Percentiles rank a stretch among this genome's conserved stretches.
These are phyloP conservation scores for Cokeromyces recurvatus DNA, from an alignment of 371 early-diverging fungal species.

Conservation along the genomic window DNA sequence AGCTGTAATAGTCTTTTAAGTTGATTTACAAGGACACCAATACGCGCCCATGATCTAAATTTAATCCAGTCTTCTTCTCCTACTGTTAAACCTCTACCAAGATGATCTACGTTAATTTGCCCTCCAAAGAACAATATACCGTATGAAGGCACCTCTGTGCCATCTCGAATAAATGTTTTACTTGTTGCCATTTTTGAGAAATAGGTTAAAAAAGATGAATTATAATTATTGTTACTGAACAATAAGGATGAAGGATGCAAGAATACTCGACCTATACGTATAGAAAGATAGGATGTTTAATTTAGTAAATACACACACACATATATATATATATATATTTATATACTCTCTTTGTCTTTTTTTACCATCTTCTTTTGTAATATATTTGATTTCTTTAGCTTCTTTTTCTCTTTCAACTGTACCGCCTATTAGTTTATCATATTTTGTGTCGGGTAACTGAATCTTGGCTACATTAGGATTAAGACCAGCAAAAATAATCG, in stretches of 20 bases:
- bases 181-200: conserved; percentile 63
- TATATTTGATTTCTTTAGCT: conserved; percentile 69
- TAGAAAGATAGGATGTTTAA: too few species aligned
- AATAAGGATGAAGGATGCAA: conserved; percentile 76
- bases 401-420: conserved; percentile 70
- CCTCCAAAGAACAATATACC: conserved; percentile 75
- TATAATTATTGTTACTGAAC: conserved; percentile 56
- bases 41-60: conserved; percentile 77
- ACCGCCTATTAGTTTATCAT: conserved; percentile 67
- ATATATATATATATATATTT: too few species aligned
- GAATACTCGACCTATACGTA: conserved; percentile 72
- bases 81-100: conserved; percentile 56
- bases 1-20: conserved; percentile 64
- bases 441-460: conserved; percentile 66
- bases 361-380: conserved; percentile 55
- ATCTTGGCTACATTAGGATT: conserved; percentile 72
- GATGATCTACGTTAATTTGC: conserved; percentile 63
- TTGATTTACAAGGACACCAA: conserved; percentile 75
- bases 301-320: too few species aligned
- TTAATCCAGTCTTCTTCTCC: conserved; percentile 56
- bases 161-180: conserved; percentile 78
- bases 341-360: too few species aligned
- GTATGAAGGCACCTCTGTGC: conserved; percentile 60
- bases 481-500: conserved; percentile 58
- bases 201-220: conserved; percentile 65